These are phyloP conservation scores for Globisporangium abappressorium DNA, from an alignment of 352 stramenopile species.

Conservation along the genomic window DNA sequence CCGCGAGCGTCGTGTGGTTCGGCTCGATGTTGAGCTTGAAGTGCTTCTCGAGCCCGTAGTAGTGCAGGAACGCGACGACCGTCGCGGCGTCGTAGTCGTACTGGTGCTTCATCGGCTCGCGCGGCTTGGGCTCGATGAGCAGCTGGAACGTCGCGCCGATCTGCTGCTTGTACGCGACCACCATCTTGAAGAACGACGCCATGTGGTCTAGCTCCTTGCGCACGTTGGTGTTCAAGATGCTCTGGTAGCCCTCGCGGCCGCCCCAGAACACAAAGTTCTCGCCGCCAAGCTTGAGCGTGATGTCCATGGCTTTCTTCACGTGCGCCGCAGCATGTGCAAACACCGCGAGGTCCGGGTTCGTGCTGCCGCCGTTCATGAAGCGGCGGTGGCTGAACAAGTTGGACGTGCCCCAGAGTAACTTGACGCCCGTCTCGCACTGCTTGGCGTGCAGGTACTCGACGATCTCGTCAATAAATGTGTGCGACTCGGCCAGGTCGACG, in stretches of 20 bases:
- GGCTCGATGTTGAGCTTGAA: slow-evolving; percentile 90
- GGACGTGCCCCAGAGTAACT: slow-evolving; percentile 79
- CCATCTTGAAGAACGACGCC: slow-evolving; percentile 80
- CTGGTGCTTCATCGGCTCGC: slow-evolving; percentile 87
- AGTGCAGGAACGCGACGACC: slow-evolving; percentile 79
- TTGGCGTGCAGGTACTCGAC: slow-evolving; percentile 50
- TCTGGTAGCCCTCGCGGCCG: slow-evolving; percentile 79
- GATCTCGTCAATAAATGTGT: slow-evolving; percentile 35
- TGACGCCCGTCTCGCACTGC: slow-evolving; percentile 70
- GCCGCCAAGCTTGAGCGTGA: slow-evolving; percentile 78
- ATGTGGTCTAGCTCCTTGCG: slow-evolving; percentile 82
- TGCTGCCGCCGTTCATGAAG: slow-evolving; percentile 85
- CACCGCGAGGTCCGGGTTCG: slow-evolving; percentile 83
- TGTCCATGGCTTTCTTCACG: slow-evolving; percentile 86
- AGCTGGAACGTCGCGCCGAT: slow-evolving; percentile 74
- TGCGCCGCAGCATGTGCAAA: slow-evolving; percentile 72
- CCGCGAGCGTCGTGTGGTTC: slow-evolving; percentile 85
- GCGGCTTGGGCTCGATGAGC: slow-evolving; percentile 83
- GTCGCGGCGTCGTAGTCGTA: slow-evolving; percentile 89
- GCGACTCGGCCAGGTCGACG: slow-evolving; percentile 38
- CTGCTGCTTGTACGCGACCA: slow-evolving; percentile 73
- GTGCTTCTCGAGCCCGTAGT: slow-evolving; percentile 69
- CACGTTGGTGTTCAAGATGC: slow-evolving; percentile 75
- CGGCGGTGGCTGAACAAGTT: slow-evolving; percentile 76
- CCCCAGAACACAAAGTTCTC: slow-evolving; percentile 89